Evolutionary conservation across 2,329 filamentous ascomycete genomes (phyloP).

Genomic region (Trichoderma koningii): DNA sequence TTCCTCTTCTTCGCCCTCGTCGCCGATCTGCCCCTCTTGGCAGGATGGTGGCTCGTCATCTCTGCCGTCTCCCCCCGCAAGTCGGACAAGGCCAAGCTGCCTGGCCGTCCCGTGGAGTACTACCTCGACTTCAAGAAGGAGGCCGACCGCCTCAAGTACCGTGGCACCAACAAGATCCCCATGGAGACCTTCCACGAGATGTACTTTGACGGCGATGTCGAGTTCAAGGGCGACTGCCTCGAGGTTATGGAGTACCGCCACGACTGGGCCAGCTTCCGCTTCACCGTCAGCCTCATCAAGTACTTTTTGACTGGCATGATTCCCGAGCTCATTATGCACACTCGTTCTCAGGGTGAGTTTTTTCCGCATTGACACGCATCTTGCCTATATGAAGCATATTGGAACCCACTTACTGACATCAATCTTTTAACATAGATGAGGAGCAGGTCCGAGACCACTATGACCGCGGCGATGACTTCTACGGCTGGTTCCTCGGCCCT

Average conservation of each 20-base stretch:
- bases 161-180: conserved; percentile 77
- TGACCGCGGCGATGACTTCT: conserved; percentile 97
- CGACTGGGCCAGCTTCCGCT: conserved; percentile 94
- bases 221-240: conserved; percentile 90
- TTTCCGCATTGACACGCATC: not conserved
- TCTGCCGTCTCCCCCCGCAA: conserved; percentile 83
- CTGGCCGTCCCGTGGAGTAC: conserved; percentile 84
- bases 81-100: conserved; percentile 87
- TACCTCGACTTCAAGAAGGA: conserved; percentile 81
- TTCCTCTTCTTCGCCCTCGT: conserved; percentile 85
- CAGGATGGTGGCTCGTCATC: conserved; percentile 77
- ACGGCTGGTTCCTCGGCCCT: conserved; percentile 96
- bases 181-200: conserved; percentile 96
- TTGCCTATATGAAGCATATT: not conserved
- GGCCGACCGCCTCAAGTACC: conserved; percentile 65
- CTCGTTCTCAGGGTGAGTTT: conserved; percentile 70
- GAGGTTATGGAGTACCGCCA: conserved; percentile 92
- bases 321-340: conserved; percentile 90
- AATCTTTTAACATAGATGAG: conserved; percentile 57
- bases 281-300: conserved; percentile 82
- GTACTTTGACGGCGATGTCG: conserved; percentile 94
- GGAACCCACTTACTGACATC: not conserved
- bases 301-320: conserved; percentile 87
- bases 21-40: conserved; percentile 76
- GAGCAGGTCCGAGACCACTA: conserved; percentile 98